Evolutionary conservation across 495 filamentous ascomycete species (phyloP).

Genomic region (Tuber melanosporum): DNA sequence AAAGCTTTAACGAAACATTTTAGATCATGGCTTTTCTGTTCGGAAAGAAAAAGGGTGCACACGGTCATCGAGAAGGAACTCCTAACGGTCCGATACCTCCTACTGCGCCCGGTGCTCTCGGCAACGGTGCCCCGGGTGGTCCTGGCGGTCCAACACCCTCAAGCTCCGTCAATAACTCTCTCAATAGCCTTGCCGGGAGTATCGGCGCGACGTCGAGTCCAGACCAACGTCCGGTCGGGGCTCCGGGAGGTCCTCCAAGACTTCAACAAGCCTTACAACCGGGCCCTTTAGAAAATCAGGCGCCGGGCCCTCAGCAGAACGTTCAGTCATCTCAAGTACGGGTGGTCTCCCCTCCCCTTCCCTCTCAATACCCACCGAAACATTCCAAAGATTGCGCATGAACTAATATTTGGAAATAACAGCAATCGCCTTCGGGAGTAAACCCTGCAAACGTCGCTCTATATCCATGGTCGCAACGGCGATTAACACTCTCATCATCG

Average conservation of each 20-base stretch:
- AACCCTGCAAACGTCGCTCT: conserved; percentile 49
- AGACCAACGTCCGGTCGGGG: conserved; percentile 22
- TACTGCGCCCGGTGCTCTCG: conserved; percentile 52
- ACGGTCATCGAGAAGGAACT: conserved; percentile 45
- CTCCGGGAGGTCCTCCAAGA: conserved; percentile 44
- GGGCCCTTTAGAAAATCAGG: conserved; percentile 43
- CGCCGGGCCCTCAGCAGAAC: conserved; percentile 41
- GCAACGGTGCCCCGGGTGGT: conserved; percentile 8
- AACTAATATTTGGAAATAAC: conserved; percentile 34
- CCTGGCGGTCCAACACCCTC: conserved; percentile 48
- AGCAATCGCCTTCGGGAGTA: conserved; percentile 30
- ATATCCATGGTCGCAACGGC: conserved; percentile 93
- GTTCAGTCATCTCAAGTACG: conserved; percentile 31
- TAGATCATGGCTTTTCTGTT: conserved; percentile 58
- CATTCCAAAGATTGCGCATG: conserved; percentile 10
- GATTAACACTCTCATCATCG: conserved; percentile 73
- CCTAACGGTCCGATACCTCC: conserved; percentile 49
- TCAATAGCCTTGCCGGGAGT: conserved; percentile 51
- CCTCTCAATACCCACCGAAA: neutral
- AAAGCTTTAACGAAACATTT: neutral
- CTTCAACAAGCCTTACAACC: conserved; percentile 50
- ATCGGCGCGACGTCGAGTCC: conserved; percentile 15
- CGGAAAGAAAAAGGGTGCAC: conserved; percentile 53
- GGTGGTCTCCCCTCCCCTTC: neutral
- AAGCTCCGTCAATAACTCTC: conserved; percentile 59